Evolutionary conservation across 2,329 filamentous ascomycete species (phyloP), one percentile per base, ranked within the genome.

Genomic region (Daldinia sp.): DNA sequence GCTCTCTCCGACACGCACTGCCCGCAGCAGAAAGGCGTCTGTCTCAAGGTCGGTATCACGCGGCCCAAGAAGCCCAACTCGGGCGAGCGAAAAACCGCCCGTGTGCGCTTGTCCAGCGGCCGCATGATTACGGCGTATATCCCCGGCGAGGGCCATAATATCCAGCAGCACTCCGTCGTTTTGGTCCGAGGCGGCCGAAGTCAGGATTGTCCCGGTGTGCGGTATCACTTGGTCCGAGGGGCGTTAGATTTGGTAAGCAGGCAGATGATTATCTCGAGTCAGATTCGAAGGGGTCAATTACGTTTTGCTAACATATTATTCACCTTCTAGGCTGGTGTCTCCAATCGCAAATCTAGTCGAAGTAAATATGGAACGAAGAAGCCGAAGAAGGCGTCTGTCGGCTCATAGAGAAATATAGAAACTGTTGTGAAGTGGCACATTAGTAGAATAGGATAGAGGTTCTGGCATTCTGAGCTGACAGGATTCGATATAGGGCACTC

Each of bases 311-410:
- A 76, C 67, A 20, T 59, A 23, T 23, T 20, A 28, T 33, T 41
- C 30, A 33, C 20, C 5, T 13, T 68, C 12, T 72, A 98, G 95
- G 93, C 93, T 78, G 96, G 96, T 85, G 96, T 99, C 72, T 90
- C 90, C 23, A 96, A 90, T 80, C 87, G 96, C 74, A 88, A 92
- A 77, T 93, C 90, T 23, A 93, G 92, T 80, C 88, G 96, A 77
- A 98, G 94, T 77, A 99, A 99, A 83, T 99, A 97, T 79, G 96
- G 96, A 68, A 97, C 96, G 56, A 99, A 99, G 90, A 98, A 98
- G 85, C 95, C 96, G 0, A 98, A 98, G 90, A 90, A 90, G 80
- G 90, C 90, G 23, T 86, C 86, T 0, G 84, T 88, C 41, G 84
- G 86, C 70, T 78, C 74, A 62, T 74, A 72, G 37, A 57, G 30